Evolutionary conservation across 352 stramenopile species (phyloP).

Genomic region (Phytophthora ramorum): DNA sequence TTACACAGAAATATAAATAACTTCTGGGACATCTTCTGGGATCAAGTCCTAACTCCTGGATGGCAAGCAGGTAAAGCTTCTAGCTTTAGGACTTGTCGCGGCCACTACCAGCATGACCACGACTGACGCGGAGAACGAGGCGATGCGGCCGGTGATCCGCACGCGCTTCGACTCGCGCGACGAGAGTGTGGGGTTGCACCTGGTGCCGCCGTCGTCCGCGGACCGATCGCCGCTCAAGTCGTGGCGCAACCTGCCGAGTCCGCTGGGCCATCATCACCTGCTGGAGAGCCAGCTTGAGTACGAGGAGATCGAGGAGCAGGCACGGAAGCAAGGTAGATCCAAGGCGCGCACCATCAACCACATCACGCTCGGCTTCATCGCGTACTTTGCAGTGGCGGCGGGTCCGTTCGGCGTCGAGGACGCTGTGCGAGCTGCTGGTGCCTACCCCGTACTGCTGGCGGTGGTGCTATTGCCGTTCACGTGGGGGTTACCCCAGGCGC

Average conservation of each 20-base stretch:
- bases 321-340: conserved; percentile 26
- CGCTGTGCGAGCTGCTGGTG: conserved; percentile 71
- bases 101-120: conserved; percentile 14
- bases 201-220: conserved; percentile 75
- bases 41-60: too few species aligned
- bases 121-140: conserved; percentile 6
- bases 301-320: conserved; percentile 40
- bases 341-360: conserved; percentile 82
- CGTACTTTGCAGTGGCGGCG: conserved; percentile 83
- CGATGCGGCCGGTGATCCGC: conserved; percentile 40
- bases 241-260: conserved; percentile 75
- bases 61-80: conserved; percentile 29
- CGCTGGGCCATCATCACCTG: conserved; percentile 51
- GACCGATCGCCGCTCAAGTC: conserved; percentile 80
- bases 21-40: too few species aligned
- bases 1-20: too few species aligned
- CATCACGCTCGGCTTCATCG: conserved; percentile 85
- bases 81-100: conserved; percentile 7
- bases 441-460: conserved; percentile 74
- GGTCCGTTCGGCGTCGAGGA: conserved; percentile 85
- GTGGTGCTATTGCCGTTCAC: conserved; percentile 81
- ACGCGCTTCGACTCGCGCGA: conserved; percentile 74
- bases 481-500: conserved; percentile 82
- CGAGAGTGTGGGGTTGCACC: conserved; percentile 55
- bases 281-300: conserved; percentile 60